These are phyloP conservation scores for Echinosophora koreensis DNA, from an alignment of 306 rosid species.

Conservation along the genomic window DNA sequence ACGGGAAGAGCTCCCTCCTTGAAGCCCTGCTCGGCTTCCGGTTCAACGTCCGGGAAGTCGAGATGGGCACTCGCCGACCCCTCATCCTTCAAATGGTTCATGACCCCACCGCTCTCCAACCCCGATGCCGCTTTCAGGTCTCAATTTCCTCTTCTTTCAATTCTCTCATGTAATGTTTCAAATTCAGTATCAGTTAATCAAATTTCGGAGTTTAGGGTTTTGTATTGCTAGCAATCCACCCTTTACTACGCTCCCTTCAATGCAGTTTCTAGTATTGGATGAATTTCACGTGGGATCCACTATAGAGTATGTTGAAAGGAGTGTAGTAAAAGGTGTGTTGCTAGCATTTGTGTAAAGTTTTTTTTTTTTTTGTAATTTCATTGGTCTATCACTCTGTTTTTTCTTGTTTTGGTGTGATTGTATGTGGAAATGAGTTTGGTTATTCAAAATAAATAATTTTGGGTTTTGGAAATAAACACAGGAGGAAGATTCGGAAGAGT, in stretches of 20 bases:
- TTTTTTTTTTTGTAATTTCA: background rate
- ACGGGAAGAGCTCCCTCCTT: slow-evolving; percentile 89
- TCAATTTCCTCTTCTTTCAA: slow-evolving; percentile 74
- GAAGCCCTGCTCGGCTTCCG: slow-evolving; percentile 94
- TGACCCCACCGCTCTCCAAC: slow-evolving; percentile 83
- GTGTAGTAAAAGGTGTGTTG: too few species aligned
- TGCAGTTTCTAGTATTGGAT: too few species aligned
- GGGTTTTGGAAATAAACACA: slow-evolving; percentile 47
- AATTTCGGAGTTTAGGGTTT: background rate
- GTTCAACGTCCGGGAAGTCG: slow-evolving; percentile 95
- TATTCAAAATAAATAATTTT: too few species aligned
- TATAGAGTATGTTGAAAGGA: too few species aligned
- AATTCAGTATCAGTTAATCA: too few species aligned
- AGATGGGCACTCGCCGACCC: slow-evolving; percentile 97
- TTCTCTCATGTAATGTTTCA: background rate
- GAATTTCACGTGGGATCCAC: too few species aligned
- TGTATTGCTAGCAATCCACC: too few species aligned
- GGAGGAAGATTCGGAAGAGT: slow-evolving; percentile 97
- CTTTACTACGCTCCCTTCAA: too few species aligned
- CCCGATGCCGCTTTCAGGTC: slow-evolving; percentile 95
- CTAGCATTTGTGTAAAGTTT: too few species aligned
- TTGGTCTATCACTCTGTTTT: background rate
- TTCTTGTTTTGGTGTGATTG: background rate
- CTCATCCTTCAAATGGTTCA: slow-evolving; percentile 94
- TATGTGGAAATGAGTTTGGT: background rate